Evolutionary conservation across 352 stramenopile genomes (phyloP), one percentile per base, ranked within the genome.

Genomic region (Globisporangium cederbergense): DNA sequence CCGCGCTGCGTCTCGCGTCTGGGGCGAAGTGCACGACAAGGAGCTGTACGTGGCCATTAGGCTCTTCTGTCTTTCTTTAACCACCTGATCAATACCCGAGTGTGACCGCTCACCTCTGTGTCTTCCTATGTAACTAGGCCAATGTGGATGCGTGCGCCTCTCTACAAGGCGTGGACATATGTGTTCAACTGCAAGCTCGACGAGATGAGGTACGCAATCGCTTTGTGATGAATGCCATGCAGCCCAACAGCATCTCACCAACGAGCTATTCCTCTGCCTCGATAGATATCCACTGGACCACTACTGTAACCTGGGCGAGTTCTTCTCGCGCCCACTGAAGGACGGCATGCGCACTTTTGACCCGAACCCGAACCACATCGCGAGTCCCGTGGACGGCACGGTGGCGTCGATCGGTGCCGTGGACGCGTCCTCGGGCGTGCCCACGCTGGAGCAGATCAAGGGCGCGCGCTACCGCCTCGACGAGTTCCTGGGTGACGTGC

Each of bases 111-210:
- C 73, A 14, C 50, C 47, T 45, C 46, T 50, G n/a, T 72, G 8
- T 60, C 0, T 60, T n/a, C 32, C 32, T 36, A 34, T 51, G 22
- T 30, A 46, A 56, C 0, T 63, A 91, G 85, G 16, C 85, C 85
- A 3, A 64, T 65, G 32, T 94, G 80, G 79, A 63, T 93, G 43
- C 83, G 83, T 8, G 79, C 74, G 55, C 81, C 83, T 13, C 66
- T 96, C 38, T 96, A 94, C 73, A 88, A 91, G 64, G 81, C 81
- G n/a, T 96, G 87, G 87, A 90, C 83, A 8, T 70, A 65, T 25
- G 77, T 88, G 9, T 96, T 87, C 40, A 72, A 88, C 64, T 96
- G 87, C 72, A 92, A 94, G 46, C 71, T 94, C 46, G 79, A 93
- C 68, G 87, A 94, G 62, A 92, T 93, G 83, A 86, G 86, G 71